Evolutionary conservation across 2,329 filamentous ascomycete species (phyloP).

Genomic region (Rutstroemia sp.): DNA sequence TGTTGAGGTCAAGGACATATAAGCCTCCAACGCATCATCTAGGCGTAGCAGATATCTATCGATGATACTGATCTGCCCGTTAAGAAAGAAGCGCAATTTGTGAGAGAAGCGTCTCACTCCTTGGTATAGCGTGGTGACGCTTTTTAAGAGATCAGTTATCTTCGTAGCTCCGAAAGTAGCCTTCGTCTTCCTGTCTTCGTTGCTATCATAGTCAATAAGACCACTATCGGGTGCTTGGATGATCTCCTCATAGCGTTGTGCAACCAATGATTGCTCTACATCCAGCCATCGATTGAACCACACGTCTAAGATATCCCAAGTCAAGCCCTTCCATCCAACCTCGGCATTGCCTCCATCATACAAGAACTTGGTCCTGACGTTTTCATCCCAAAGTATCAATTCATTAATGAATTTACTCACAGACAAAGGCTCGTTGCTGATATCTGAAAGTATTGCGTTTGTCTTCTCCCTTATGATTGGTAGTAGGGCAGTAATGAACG

Average conservation of each 20-base stretch:
- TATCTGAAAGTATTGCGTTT: constrained; percentile 56
- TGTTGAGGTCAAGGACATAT: constrained; percentile 77
- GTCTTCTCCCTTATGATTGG: constrained; percentile 81
- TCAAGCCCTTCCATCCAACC: constrained; percentile 72
- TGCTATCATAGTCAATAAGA: constrained; percentile 85
- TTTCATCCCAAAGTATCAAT: constrained; percentile 80
- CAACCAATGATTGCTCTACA: constrained; percentile 83
- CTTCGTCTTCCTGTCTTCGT: constrained; percentile 70
- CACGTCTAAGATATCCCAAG: constrained; percentile 68
- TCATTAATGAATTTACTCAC: constrained; percentile 83
- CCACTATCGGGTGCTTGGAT: constrained; percentile 69
- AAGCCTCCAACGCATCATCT: constrained; percentile 73
- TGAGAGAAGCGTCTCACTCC: constrained; percentile 77
- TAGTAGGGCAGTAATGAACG: constrained; percentile 77
- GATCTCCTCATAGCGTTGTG: constrained; percentile 77
- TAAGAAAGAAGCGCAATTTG: constrained; percentile 83
- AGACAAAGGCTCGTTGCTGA: constrained; percentile 65
- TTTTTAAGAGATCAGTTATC: constrained; percentile 80
- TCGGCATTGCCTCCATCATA: constrained; percentile 69
- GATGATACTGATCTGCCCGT: constrained; percentile 87
- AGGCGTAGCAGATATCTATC: constrained; percentile 81
- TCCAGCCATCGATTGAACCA: constrained; percentile 85
- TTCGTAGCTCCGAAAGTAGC: constrained; percentile 84
- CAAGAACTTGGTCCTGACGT: constrained; percentile 66
- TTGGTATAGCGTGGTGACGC: constrained; percentile 80